Evolutionary conservation across 2,329 filamentous ascomycete genomes (phyloP), one percentile per base, ranked within the genome.

Genomic region (Colletotrichum neosansevieriae): DNA sequence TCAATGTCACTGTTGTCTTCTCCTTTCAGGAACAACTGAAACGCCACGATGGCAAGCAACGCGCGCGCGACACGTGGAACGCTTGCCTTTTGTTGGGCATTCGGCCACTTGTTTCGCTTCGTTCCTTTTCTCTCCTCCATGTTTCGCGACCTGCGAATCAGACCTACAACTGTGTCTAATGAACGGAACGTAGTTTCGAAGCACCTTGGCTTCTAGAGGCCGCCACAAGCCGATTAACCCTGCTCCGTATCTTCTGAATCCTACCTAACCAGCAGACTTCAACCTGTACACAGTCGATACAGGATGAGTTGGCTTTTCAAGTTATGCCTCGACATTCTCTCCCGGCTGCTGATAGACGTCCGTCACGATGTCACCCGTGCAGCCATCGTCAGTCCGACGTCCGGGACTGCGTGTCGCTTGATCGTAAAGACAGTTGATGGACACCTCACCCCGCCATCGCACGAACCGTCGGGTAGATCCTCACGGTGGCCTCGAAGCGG

Each of bases 361-460:
- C 44, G 44, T 67, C 36, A 42, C 58, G 15, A 62, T 63, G 58
- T 50, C 58, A 63, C 50, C 44, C 44, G 51, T 63, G 64, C 50
- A 63, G 45, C 44, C 45, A 19, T 45, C 58, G n/a, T 67, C 17
- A 12, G 38, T 34, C 50, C 51, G 42, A 50, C 47, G 65, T 38
- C 29, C 49, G 32, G 13, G 53, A 19, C 34, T 13, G 17, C 42
- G 19, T 44, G 40, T 21, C 40, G 47, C 13, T 38, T 38, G 32
- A 54, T 24, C 21, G 54, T 49, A 10, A 42, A 42, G 13, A 47
- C 45, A 45, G 60, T 53, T 32, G 36, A 54, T 34, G 24, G 38
- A 53, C 45, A 49, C n/a, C 32, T 24, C 61, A 45, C 60, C 54
- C 49, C 66, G 62, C 47, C 61, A 54, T 50, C 34, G 61, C 42